Evolutionary conservation across 805 yeast genomes (phyloP).

Genomic region (Saturnispora silvae): DNA sequence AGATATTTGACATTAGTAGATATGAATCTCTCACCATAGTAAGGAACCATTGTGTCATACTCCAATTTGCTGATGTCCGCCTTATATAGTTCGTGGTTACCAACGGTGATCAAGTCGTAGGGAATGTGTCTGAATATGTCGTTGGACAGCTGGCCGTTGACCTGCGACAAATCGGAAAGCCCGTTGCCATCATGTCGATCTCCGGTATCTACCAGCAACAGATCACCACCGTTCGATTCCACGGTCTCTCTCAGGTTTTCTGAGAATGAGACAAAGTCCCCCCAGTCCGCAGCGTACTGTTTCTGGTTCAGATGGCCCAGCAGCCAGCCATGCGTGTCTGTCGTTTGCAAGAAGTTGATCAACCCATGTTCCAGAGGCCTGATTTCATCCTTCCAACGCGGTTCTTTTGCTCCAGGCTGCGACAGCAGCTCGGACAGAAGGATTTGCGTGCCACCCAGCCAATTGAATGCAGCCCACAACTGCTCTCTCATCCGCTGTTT

Average conservation of each 20-base stretch:
- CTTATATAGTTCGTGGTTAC: slow-evolving; percentile 83
- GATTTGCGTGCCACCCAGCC: neutral
- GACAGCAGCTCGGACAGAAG: neutral
- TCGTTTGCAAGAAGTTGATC: slow-evolving; percentile 81
- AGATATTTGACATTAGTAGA: slow-evolving; percentile 60
- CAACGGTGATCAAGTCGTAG: slow-evolving; percentile 73
- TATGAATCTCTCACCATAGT: slow-evolving; percentile 55
- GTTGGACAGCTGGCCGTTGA: slow-evolving; percentile 59
- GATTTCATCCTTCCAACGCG: slow-evolving; percentile 4
- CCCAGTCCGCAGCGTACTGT: slow-evolving; percentile 82
- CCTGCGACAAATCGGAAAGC: slow-evolving; percentile 62
- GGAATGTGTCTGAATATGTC: slow-evolving; percentile 52
- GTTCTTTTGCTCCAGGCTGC: neutral
- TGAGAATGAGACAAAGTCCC: slow-evolving; percentile 71
- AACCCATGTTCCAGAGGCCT: slow-evolving; percentile 39
- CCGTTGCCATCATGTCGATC: slow-evolving; percentile 96
- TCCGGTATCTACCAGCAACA: slow-evolving; percentile 76
- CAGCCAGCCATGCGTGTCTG: slow-evolving; percentile 97
- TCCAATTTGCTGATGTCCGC: slow-evolving; percentile 58
- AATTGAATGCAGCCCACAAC: no score
- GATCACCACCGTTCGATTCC: slow-evolving; percentile 38
- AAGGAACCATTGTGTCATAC: slow-evolving; percentile 44
- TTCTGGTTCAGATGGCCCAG: slow-evolving; percentile 79
- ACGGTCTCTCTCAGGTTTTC: slow-evolving; percentile 32
- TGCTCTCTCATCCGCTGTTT: no score